These are phyloP conservation scores for Trametes elegans DNA, from an alignment of 768 basidiomycete species.

Conservation along the genomic window DNA sequence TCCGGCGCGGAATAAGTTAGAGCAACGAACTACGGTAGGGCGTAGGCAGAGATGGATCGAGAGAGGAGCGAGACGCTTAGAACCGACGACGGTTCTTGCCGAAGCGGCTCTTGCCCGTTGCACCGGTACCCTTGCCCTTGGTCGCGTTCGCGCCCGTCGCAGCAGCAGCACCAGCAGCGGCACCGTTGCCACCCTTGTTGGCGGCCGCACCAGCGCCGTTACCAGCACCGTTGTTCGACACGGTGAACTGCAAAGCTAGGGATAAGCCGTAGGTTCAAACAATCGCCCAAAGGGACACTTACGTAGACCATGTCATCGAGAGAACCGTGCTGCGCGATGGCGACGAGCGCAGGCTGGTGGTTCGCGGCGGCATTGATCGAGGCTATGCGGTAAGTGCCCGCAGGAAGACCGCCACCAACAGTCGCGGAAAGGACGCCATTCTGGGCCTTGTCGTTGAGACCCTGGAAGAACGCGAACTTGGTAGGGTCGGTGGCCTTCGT, in stretches of 20 bases:
- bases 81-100: slow-evolving; percentile 4
- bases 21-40: neutral
- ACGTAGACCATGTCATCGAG: slow-evolving; percentile 43
- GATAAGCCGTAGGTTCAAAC: neutral
- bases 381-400: slow-evolving; percentile 42
- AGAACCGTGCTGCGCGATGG: slow-evolving; percentile 43
- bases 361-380: slow-evolving; percentile 49
- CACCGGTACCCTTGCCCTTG: neutral
- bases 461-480: slow-evolving; percentile 68
- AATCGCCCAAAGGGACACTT: slow-evolving; percentile 12
- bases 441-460: slow-evolving; percentile 41
- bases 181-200: slow-evolving; percentile 25
- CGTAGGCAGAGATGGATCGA: neutral
- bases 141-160: slow-evolving; percentile 17
- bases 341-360: slow-evolving; percentile 41
- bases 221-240: slow-evolving; percentile 21
- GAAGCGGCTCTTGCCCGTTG: too few relatives aligned
- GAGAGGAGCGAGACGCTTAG: neutral
- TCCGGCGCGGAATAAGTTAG: slow-evolving; percentile 6
- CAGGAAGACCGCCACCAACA: slow-evolving; percentile 43
- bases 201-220: slow-evolving; percentile 15
- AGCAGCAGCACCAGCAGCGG: slow-evolving; percentile 46
- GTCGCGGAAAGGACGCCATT: slow-evolving; percentile 40
- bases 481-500: slow-evolving; percentile 46
- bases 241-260: slow-evolving; percentile 17